A percentile compares a stretch with the other conserved stretches of the same genome.
These are phyloP conservation scores for Cephalotrichum gorgonifer DNA, from an alignment of 2,329 filamentous ascomycete genomes.

Conservation along the genomic window DNA sequence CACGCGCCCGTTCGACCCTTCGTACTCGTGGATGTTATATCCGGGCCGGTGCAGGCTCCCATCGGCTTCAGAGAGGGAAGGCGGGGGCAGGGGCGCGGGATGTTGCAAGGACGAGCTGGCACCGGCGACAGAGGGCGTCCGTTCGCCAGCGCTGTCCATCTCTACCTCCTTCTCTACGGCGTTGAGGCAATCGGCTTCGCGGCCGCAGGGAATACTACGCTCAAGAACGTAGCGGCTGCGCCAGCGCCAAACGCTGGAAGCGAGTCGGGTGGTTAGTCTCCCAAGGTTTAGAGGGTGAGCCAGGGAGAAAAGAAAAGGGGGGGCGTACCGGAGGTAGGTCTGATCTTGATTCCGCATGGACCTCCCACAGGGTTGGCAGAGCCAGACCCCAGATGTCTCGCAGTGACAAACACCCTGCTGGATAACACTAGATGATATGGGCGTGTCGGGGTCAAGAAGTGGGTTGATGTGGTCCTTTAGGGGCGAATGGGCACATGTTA, in stretches of 20 bases:
- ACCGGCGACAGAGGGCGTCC: background rate
- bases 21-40: slow-evolving; percentile 79
- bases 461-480: slow-evolving; percentile 44
- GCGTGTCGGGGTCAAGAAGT: slow-evolving; percentile 28
- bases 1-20: slow-evolving; percentile 78
- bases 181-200: slow-evolving; percentile 66
- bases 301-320: background rate
- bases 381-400: slow-evolving; percentile 56
- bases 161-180: slow-evolving; percentile 72
- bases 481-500: slow-evolving; percentile 62
- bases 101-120: slow-evolving; percentile 19
- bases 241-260: slow-evolving; percentile 71
- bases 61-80: slow-evolving; percentile 8
- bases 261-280: background rate
- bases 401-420: slow-evolving; percentile 44
- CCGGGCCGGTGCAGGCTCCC: slow-evolving; percentile 45
- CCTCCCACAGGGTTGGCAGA: slow-evolving; percentile 76
- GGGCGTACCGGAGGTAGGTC: slow-evolving; percentile 46
- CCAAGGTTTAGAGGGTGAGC: background rate
- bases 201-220: slow-evolving; percentile 78
- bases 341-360: slow-evolving; percentile 51
- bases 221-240: slow-evolving; percentile 76
- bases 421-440: slow-evolving; percentile 45
- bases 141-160: slow-evolving; percentile 70
- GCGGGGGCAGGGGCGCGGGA: slow-evolving; percentile 11